Evolutionary conservation across 192 early-diverging fungal species (phyloP), one percentile per base, ranked within the genome.

Genomic region (Coemansia reversa): DNA sequence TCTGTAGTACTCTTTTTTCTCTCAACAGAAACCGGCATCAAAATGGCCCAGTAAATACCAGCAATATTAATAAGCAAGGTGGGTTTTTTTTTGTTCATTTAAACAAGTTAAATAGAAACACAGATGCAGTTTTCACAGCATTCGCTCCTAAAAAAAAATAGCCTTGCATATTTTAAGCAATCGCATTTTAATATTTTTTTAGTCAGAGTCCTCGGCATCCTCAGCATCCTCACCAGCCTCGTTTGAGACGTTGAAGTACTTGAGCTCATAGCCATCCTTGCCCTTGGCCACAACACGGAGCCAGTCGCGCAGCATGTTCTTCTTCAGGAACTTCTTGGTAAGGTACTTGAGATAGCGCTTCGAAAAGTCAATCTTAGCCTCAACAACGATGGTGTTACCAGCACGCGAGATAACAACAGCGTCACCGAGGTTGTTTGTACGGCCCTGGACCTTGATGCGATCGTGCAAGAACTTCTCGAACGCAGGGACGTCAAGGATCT

Each of bases 281-380:
- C 82, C 76, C 67, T 86, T 82, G 73, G 93, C 85, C 80, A 97
- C 86, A 75, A 98, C 97, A 84, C 97, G 95, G 76, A 99, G 85
- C 90, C 91, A 98, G 87, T 99, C 97, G 79, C 93, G 90, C 84
- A 99, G 91, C 81, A 91, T 87, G 89, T 97, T 85, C 92, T 99
- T 96, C 93, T 99, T 99, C 84, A 99, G 86, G 92, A 94, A 99
- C 89, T 96, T 96, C 92, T 99, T 99, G 86, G 97, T 93, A 58
- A 99, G 90, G 91, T 99, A 99, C 92, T 99, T 99, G 84, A 98
- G 83, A 92, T 99, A 99, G 70, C 95, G 91, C 91, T 99, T 99
- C 77, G 95, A 90, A 85, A 98, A 92, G 60, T 85, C 83, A 61
- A 82, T 83, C 83, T 83, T 85, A 76, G 88, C 83, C 69, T 87